phyloP scores from a whole-genome alignment of 2,329 filamentous ascomycete genomes.

The Colletotrichum cordylinicola region DNA sequence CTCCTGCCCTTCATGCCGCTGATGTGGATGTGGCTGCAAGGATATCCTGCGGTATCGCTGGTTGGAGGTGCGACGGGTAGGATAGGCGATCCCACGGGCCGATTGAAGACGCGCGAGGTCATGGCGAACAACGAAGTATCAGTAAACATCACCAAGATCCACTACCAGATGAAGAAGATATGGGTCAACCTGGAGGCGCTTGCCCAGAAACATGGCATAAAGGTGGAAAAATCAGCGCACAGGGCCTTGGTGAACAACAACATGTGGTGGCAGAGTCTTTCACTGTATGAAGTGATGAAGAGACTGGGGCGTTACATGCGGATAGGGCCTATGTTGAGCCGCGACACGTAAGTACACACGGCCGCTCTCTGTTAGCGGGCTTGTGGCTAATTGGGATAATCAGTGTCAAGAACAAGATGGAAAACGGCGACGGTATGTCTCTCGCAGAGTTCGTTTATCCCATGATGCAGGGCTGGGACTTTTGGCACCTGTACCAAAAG shows the following conservation, averaged over 20 bases:
- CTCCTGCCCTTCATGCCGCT: conserved; percentile 82
- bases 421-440: conserved; percentile 90
- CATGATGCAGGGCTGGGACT: conserved; percentile 94
- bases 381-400: not conserved
- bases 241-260: conserved; percentile 81
- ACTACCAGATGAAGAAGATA: conserved; percentile 72
- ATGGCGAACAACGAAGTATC: conserved; percentile 57
- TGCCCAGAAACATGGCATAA: conserved; percentile 69
- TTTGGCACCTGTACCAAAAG: conserved; percentile 81
- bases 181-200: conserved; percentile 76
- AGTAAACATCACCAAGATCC: conserved; percentile 71
- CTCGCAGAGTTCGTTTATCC: conserved; percentile 94
- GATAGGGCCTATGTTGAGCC: conserved; percentile 84
- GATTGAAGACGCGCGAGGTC: conserved; percentile 65
- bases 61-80: conserved; percentile 78
- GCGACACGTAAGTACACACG: conserved; percentile 75
- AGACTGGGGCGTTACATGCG: conserved; percentile 76
- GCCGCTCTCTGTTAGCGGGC: not conserved
- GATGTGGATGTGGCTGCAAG: conserved; percentile 84
- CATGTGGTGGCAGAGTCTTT: conserved; percentile 77
- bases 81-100: conserved; percentile 79
- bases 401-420: conserved; percentile 79
- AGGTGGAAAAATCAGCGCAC: conserved; percentile 68
- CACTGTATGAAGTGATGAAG: conserved; percentile 77
- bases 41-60: conserved; percentile 71